Percentiles rank a stretch among this genome's conserved stretches.
Conservation (phyloP, 73 alveolate genomes). For the Durusdinium trenchii region DNA sequence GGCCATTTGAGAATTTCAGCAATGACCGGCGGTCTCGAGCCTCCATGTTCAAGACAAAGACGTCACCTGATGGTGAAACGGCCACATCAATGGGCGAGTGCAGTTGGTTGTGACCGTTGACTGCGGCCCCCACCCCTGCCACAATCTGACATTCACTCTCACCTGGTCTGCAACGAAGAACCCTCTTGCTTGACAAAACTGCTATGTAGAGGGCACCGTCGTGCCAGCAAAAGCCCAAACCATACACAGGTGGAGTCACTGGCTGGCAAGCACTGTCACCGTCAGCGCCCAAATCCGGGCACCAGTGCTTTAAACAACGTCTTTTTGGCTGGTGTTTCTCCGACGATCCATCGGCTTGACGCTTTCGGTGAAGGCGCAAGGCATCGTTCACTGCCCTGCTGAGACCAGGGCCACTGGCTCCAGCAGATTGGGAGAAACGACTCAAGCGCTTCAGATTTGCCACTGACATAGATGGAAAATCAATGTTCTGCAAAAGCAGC, state of each 20-base stretch:
- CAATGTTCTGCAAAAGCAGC: background rate
- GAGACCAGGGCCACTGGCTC: background rate
- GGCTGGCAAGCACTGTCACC: background rate
- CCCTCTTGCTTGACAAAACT: too few relatives aligned
- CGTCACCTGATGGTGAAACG: background rate
- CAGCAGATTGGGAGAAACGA: background rate
- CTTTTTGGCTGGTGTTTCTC: background rate
- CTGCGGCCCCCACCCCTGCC: background rate
- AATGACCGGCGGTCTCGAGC: background rate
- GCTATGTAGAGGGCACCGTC: background rate
- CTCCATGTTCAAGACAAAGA: background rate
- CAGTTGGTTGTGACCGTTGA: background rate
- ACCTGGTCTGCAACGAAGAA: constrained; percentile 2
- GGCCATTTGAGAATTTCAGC: background rate
- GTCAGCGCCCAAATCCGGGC: background rate
- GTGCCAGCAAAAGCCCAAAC: background rate
- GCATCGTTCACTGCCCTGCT: background rate
- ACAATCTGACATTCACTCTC: background rate
- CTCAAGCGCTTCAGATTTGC: background rate
- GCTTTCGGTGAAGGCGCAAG: constrained; percentile 5
- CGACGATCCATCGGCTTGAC: background rate
- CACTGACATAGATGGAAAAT: background rate
- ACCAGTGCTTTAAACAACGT: constrained; percentile 4
- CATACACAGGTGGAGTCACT: background rate
- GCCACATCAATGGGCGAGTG: background rate